Evolutionary conservation across 306 rosid genomes (phyloP).

Genomic region (Phaseolus lunatus): DNA sequence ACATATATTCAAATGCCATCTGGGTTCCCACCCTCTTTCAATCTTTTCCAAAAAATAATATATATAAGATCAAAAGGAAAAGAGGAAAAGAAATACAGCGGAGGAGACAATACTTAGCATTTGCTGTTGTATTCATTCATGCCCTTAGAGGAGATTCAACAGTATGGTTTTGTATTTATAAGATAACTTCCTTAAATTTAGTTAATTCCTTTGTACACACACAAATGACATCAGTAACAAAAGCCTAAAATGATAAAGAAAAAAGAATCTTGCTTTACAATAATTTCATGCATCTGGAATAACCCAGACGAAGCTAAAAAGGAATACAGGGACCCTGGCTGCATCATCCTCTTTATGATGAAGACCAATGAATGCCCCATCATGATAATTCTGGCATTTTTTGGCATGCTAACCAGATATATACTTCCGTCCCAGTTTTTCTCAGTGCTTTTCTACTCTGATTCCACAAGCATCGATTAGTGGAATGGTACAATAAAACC

Average conservation of each 20-base stretch:
- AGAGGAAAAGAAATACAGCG: neutral
- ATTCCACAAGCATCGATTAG: neutral
- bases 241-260: neutral
- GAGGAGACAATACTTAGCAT: neutral
- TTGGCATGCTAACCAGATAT: neutral
- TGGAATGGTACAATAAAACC: neutral
- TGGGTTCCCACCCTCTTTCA: neutral
- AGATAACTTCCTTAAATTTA: no score
- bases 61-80: neutral
- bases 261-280: neutral
- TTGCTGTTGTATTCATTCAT: neutral
- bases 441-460: neutral
- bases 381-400: neutral
- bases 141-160: neutral
- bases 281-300: neutral
- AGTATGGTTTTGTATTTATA: neutral
- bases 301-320: neutral
- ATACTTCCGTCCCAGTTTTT: neutral
- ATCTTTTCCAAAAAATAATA: neutral
- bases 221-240: neutral
- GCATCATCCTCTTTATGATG: neutral
- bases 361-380: neutral
- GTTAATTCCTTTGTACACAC: neutral
- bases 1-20: neutral
- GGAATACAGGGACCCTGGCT: neutral